Percentiles rank a stretch among this genome's conserved stretches.
Evolutionary conservation across 2,329 filamentous ascomycete species (phyloP).

Genomic region (Daldinia eschscholtzii): DNA sequence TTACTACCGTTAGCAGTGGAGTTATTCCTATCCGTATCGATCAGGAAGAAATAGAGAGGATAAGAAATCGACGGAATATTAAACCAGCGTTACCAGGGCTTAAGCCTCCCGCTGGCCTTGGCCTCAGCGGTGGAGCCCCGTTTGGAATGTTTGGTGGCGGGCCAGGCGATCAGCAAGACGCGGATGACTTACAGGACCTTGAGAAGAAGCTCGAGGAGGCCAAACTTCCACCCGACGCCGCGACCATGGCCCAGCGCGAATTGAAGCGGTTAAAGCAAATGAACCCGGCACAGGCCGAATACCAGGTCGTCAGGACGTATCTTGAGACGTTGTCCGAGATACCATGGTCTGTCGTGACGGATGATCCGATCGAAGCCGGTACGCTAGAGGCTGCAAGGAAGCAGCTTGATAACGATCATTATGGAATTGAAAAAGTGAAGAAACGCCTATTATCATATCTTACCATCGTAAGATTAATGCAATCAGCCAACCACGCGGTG

Average conservation of each 20-base stretch:
- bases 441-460: constrained; percentile 95
- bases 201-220: constrained; percentile 88
- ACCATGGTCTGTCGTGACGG: constrained; percentile 87
- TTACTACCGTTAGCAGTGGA: constrained; percentile 80
- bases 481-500: constrained; percentile 85
- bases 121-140: constrained; percentile 25
- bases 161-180: constrained; percentile 79
- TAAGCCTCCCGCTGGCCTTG: constrained; percentile 41
- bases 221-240: constrained; percentile 83
- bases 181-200: constrained; percentile 90
- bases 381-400: constrained; percentile 84
- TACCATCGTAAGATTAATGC: constrained; percentile 95
- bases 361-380: constrained; percentile 85
- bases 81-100: constrained; percentile 47
- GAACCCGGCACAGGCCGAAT: constrained; percentile 95
- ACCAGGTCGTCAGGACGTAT: constrained; percentile 92
- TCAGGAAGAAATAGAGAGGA: constrained; percentile 66
- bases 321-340: constrained; percentile 94
- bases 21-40: constrained; percentile 71
- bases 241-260: constrained; percentile 92
- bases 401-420: constrained; percentile 96
- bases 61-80: constrained; percentile 58
- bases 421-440: constrained; percentile 96
- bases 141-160: constrained; percentile 60
- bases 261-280: constrained; percentile 91